A percentile compares a stretch with the other conserved stretches of the same genome.
Evolutionary conservation across 768 basidiomycete genomes (phyloP).

Genomic region (Kwoniella newhampshirensis): DNA sequence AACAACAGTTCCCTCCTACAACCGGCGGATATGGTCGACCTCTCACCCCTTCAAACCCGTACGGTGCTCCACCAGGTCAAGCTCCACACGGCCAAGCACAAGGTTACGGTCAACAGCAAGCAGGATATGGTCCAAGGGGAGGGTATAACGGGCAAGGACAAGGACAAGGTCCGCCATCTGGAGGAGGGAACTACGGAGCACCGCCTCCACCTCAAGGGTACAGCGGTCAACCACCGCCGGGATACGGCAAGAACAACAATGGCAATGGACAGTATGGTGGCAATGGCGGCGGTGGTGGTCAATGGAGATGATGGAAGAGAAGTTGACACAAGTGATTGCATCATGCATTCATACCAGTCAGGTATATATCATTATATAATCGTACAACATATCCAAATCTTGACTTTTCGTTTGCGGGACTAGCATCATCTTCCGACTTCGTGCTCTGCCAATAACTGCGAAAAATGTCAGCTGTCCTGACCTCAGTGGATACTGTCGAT

Average conservation of each 20-base stretch:
- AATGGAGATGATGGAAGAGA: slow-evolving; percentile 14
- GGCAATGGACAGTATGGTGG: slow-evolving; percentile 5
- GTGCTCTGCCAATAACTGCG: slow-evolving; percentile 83
- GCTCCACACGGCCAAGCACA: background rate
- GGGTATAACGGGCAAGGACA: slow-evolving; percentile 9
- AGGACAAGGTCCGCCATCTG: background rate
- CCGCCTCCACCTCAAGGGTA: slow-evolving; percentile 12
- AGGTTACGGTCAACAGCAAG: slow-evolving; percentile 4
- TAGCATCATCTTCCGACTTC: slow-evolving; percentile 59
- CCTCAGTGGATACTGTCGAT: too few species aligned
- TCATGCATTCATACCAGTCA: background rate
- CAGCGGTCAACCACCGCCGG: too few species aligned
- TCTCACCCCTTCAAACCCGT: background rate
- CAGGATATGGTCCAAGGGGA: slow-evolving; percentile 11
- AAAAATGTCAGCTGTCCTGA: too few species aligned
- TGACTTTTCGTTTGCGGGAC: slow-evolving; percentile 49
- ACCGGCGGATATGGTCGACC: background rate
- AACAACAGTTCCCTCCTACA: slow-evolving; percentile 7
- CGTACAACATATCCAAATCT: slow-evolving; percentile 25
- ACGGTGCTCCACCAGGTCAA: slow-evolving; percentile 9
- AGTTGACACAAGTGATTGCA: too few species aligned
- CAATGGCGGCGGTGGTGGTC: slow-evolving; percentile 6
- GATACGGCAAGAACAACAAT: too few species aligned
- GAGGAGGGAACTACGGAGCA: slow-evolving; percentile 22
- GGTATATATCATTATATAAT: background rate